These are phyloP conservation scores for Amniculicola lignicola DNA, from an alignment of 495 filamentous ascomycete genomes.

Conservation along the genomic window DNA sequence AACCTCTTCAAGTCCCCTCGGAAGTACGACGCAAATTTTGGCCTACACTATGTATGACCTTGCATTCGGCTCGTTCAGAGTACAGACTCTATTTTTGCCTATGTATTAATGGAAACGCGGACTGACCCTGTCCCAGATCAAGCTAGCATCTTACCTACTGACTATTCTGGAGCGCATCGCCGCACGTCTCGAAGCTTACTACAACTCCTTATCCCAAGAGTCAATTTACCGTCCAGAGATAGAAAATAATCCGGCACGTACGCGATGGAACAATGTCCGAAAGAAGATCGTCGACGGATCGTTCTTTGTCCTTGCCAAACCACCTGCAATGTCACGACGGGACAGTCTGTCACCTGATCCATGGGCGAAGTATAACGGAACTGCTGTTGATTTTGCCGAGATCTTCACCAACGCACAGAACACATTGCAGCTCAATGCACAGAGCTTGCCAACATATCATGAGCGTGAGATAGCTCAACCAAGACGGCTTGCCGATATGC, in stretches of 20 bases:
- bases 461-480: conserved; percentile 1
- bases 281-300: conserved; percentile 47
- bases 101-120: no score
- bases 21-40: conserved; percentile 36
- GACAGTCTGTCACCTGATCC: conserved; percentile 1
- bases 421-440: conserved; percentile 2
- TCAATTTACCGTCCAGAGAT: conserved; percentile 48
- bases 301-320: conserved; percentile 48
- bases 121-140: conserved; percentile 27
- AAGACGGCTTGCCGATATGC: conserved; percentile 28
- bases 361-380: neutral
- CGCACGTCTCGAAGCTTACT: conserved; percentile 48
- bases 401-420: conserved; percentile 43
- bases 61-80: no score
- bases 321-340: conserved; percentile 39
- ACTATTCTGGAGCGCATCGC: conserved; percentile 51
- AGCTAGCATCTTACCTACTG: conserved; percentile 47
- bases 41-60: no score
- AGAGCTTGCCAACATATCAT: neutral
- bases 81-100: no score
- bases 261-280: conserved; percentile 48
- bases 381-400: conserved; percentile 42
- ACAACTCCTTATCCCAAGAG: conserved; percentile 45
- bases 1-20: neutral
- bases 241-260: conserved; percentile 49